These are phyloP conservation scores for Strobilomyces echinocephalus DNA, from an alignment of 768 basidiomycete species.

Conservation along the genomic window DNA sequence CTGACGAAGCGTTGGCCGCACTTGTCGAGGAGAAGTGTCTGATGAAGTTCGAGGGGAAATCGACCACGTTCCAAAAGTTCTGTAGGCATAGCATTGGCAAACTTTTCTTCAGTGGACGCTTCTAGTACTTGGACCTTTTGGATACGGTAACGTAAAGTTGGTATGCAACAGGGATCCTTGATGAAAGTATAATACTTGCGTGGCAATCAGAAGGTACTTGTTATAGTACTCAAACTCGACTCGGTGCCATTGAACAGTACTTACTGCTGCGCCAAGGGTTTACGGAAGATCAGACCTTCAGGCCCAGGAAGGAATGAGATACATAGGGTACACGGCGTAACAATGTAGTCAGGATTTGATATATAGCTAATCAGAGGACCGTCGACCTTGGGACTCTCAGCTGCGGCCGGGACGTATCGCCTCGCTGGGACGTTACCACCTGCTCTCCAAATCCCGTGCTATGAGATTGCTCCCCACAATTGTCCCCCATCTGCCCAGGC, in stretches of 20 bases:
- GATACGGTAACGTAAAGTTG: not conserved
- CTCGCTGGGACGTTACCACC: not conserved
- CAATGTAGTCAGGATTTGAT: not conserved
- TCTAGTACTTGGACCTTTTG: slow-evolving; percentile 3
- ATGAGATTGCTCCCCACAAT: not conserved
- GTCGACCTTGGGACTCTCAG: not conserved
- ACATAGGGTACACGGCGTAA: not conserved
- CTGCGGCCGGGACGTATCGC: not conserved
- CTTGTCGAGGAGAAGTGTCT: slow-evolving; percentile 21
- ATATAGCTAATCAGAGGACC: not conserved
- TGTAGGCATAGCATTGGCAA: slow-evolving; percentile 11
- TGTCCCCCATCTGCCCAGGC: not conserved
- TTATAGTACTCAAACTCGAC: too few relatives aligned
- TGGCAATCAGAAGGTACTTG: too few relatives aligned
- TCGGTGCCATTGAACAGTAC: not conserved
- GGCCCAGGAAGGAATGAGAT: not conserved
- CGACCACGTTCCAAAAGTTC: slow-evolving; percentile 20
- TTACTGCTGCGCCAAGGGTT: too few relatives aligned
- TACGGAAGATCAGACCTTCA: not conserved
- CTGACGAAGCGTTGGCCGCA: slow-evolving; percentile 13
- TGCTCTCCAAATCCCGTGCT: not conserved
- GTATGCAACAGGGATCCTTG: not conserved
- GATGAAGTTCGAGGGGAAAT: slow-evolving; percentile 13
- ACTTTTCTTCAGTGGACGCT: slow-evolving; percentile 10
- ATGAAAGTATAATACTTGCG: too few relatives aligned